Percentiles rank a stretch among this genome's conserved stretches.
Conservation (phyloP, 2,329 filamentous ascomycete genomes). For the Dothideomycetes sp. region DNA sequence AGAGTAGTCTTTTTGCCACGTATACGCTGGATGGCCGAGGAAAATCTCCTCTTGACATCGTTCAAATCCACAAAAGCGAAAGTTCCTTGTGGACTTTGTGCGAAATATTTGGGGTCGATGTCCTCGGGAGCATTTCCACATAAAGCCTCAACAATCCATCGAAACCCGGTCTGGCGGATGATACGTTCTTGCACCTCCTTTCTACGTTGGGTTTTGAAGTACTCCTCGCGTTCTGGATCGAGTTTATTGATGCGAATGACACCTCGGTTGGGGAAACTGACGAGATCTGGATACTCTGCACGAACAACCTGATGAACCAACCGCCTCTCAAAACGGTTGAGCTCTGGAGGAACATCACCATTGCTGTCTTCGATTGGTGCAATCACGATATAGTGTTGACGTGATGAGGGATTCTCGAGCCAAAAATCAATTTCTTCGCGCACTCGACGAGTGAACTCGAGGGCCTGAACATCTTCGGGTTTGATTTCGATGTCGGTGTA, state of each 20-base stretch:
- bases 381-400: conserved; percentile 27
- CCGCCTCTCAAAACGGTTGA: conserved; percentile 54
- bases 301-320: conserved; percentile 59
- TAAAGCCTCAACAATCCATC: conserved; percentile 42
- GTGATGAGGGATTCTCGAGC: conserved; percentile 27
- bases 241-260: conserved; percentile 35
- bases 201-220: conserved; percentile 30
- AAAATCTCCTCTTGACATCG: conserved; percentile 29
- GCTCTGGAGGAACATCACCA: conserved; percentile 21
- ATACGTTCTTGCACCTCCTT: conserved; percentile 33
- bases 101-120: conserved; percentile 30
- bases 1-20: conserved; percentile 41
- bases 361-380: conserved; percentile 18
- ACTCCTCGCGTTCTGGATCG: conserved; percentile 36
- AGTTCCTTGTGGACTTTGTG: conserved; percentile 29
- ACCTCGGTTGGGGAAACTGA: conserved; percentile 34
- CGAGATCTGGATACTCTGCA: conserved; percentile 46
- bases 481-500: conserved; percentile 41
- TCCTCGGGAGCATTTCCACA: conserved; percentile 29
- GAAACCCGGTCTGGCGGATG: conserved; percentile 37
- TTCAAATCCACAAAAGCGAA: conserved; percentile 28
- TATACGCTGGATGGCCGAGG: conserved; percentile 34
- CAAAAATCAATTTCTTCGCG: conserved; percentile 40
- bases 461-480: conserved; percentile 41
- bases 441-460: conserved; percentile 42